Percentiles rank a stretch among this genome's conserved stretches.
These are phyloP conservation scores for Penicillium verhagenii DNA, from an alignment of 495 filamentous ascomycete genomes.

Conservation along the genomic window DNA sequence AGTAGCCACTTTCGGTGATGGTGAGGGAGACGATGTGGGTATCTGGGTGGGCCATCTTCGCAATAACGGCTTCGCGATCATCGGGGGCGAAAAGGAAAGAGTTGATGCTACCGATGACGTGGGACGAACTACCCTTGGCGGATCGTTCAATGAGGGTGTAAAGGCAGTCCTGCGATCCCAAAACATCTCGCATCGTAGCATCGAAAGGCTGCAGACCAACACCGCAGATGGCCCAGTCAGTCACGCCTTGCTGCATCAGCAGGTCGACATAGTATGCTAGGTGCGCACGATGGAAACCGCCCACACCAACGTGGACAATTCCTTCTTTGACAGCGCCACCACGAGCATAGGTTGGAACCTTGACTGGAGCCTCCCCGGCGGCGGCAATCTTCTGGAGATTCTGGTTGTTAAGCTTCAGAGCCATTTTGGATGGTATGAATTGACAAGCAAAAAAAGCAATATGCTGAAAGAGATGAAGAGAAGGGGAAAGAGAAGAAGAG, in stretches of 20 bases:
- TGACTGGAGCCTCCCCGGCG: constrained; percentile 20
- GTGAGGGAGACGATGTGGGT: constrained; percentile 53
- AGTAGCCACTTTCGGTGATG: constrained; percentile 53
- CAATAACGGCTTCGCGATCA: constrained; percentile 46
- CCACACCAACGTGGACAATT: constrained; percentile 49
- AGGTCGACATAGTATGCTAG: constrained; percentile 48
- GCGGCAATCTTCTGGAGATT: constrained; percentile 38
- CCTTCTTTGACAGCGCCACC: constrained; percentile 46
- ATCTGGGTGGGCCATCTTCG: constrained; percentile 51
- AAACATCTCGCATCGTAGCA: constrained; percentile 42
- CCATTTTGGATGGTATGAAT: constrained; percentile 22
- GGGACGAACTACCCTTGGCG: constrained; percentile 42
- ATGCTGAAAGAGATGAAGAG: too few relatives aligned
- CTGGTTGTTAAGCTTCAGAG: constrained; percentile 40
- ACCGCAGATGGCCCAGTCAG: constrained; percentile 46
- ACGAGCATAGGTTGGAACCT: constrained; percentile 39
- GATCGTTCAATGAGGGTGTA: constrained; percentile 51
- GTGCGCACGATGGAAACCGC: constrained; percentile 50
- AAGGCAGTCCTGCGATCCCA: constrained; percentile 43
- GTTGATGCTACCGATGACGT: constrained; percentile 49
- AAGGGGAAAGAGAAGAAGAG: background rate
- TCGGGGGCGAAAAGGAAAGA: constrained; percentile 49
- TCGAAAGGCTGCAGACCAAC: constrained; percentile 50
- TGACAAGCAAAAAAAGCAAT: too few relatives aligned
- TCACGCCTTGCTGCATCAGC: constrained; percentile 45